phyloP scores from a whole-genome alignment of 306 rosid genomes.

The Lotus japonicus region DNA sequence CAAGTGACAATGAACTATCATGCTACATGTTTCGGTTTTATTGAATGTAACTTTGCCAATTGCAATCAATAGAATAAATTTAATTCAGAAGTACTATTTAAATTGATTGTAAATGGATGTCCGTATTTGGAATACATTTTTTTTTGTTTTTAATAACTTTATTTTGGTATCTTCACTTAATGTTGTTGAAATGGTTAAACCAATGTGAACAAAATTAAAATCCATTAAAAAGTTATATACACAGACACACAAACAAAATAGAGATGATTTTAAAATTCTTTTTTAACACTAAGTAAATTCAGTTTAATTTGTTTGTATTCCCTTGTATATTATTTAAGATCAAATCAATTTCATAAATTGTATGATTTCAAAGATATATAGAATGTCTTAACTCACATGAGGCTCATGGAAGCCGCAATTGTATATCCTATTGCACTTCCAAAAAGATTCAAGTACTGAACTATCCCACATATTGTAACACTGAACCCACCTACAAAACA shows the following conservation, averaged over 20 bases:
- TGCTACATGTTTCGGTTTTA: neutral
- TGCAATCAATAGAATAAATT: neutral
- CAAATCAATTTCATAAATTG: neutral
- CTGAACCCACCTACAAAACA: constrained; percentile 40
- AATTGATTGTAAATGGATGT: neutral
- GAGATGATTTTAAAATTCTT: neutral
- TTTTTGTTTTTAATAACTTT: neutral
- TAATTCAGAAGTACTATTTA: neutral
- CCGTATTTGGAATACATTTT: neutral
- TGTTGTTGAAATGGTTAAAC: neutral
- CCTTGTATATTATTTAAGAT: neutral
- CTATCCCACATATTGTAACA: constrained; percentile 34
- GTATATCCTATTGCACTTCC: constrained; percentile 57
- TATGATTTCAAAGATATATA: neutral
- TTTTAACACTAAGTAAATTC: neutral
- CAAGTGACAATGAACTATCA: neutral
- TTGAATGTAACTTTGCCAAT: neutral
- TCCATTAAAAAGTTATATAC: neutral
- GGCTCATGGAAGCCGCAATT: constrained; percentile 50
- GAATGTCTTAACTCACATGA: constrained; percentile 43
- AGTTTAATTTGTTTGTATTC: too few relatives aligned
- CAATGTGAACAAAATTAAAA: neutral
- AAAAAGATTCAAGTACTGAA: constrained; percentile 42
- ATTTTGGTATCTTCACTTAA: neutral
- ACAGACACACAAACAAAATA: neutral